These are phyloP conservation scores for Cyberlindnera lachancei DNA, from an alignment of 805 yeast species.

Conservation along the genomic window DNA sequence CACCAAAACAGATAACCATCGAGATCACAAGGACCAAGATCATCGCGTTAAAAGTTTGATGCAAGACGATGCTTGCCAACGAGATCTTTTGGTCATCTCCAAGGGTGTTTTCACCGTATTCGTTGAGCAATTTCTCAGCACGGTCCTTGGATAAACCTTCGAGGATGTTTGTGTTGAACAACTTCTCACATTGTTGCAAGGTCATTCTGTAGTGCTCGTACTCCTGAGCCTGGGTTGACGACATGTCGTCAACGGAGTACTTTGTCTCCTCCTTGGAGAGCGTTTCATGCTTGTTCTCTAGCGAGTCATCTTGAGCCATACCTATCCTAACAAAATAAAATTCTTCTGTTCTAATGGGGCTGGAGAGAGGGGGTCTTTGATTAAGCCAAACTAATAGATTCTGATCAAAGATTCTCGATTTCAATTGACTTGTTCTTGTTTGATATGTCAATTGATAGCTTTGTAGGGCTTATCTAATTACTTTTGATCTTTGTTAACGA, in stretches of 20 bases:
- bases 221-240: slow-evolving; percentile 5
- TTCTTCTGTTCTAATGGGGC: too few relatives aligned
- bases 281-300: background rate
- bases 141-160: slow-evolving; percentile 39
- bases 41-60: slow-evolving; percentile 75
- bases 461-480: too few relatives aligned
- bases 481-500: too few relatives aligned
- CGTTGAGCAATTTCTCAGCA: slow-evolving; percentile 24
- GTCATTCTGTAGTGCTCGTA: slow-evolving; percentile 23
- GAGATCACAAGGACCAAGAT: slow-evolving; percentile 63
- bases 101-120: slow-evolving; percentile 51
- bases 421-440: too few relatives aligned
- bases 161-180: slow-evolving; percentile 33
- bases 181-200: slow-evolving; percentile 28
- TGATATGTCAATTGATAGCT: too few relatives aligned
- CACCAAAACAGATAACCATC: slow-evolving; percentile 64
- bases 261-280: background rate
- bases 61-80: slow-evolving; percentile 45
- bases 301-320: background rate
- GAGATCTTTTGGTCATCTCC: slow-evolving; percentile 56
- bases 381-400: too few relatives aligned
- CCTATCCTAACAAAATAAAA: too few relatives aligned
- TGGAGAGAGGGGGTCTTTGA: too few relatives aligned
- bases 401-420: too few relatives aligned
- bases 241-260: background rate